Conservation (phyloP, 352 stramenopile species). For the Phytophthora podocarpi region DNA sequence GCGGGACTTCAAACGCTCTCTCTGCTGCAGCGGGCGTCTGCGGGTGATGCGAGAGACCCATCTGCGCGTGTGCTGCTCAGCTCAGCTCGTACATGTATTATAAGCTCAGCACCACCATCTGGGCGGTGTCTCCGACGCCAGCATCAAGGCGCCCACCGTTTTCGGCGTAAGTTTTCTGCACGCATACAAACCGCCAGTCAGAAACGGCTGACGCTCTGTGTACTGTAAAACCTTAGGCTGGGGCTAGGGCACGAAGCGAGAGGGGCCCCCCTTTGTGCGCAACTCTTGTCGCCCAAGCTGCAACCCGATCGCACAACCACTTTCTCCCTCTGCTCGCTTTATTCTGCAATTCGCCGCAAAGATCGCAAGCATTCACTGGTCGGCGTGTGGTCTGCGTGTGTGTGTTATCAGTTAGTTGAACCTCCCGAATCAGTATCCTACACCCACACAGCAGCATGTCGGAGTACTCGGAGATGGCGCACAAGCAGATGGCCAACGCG, state of each 20-base stretch:
- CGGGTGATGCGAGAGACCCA: background rate
- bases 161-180: slow-evolving; percentile 9
- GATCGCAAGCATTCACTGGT: slow-evolving; percentile 32
- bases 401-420: slow-evolving; percentile 17
- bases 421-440: slow-evolving; percentile 10
- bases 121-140: background rate
- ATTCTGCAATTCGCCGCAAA: slow-evolving; percentile 58
- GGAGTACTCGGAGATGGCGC: slow-evolving; percentile 38
- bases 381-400: background rate
- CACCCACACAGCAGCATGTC: slow-evolving; percentile 25
- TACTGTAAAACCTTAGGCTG: slow-evolving; percentile 31
- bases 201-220: slow-evolving; percentile 23
- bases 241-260: slow-evolving; percentile 20
- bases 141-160: slow-evolving; percentile 15
- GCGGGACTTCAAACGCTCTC: slow-evolving; percentile 13
- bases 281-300: slow-evolving; percentile 6
- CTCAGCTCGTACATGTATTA: background rate
- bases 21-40: slow-evolving; percentile 10
- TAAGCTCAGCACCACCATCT: slow-evolving; percentile 4
- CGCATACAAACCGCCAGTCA: slow-evolving; percentile 23
- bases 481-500: slow-evolving; percentile 45
- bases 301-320: slow-evolving; percentile 35
- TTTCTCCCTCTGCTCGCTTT: slow-evolving; percentile 27
- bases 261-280: slow-evolving; percentile 16
- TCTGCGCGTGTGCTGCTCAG: too few species aligned